Evolutionary conservation across 805 yeast species (phyloP).

Genomic region (Candida sanyiensis): DNA sequence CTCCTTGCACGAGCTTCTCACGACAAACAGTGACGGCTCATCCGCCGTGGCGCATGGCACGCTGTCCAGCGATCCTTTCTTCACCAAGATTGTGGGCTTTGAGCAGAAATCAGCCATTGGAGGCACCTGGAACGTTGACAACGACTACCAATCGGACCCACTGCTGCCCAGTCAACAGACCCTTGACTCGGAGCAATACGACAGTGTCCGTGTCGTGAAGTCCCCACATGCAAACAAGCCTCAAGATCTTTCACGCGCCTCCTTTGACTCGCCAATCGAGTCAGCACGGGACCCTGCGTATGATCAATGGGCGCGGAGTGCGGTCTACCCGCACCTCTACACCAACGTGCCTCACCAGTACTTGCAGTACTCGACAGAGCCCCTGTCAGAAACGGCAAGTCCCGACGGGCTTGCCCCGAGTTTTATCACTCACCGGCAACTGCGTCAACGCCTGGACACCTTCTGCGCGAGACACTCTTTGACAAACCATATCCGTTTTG

Average conservation of each 20-base stretch:
- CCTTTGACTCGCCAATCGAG: conserved; percentile 14
- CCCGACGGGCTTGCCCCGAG: conserved; percentile 28
- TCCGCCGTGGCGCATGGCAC: conserved; percentile 18
- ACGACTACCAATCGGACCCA: conserved; percentile 19
- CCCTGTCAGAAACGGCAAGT: conserved; percentile 19
- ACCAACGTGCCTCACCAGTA: conserved; percentile 33
- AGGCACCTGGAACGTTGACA: conserved; percentile 38
- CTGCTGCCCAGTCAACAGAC: conserved; percentile 26
- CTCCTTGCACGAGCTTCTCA: conserved; percentile 29
- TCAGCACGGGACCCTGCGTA: conserved; percentile 26
- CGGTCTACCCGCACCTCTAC: conserved; percentile 31
- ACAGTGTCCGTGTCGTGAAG: conserved; percentile 29
- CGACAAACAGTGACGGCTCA: conserved; percentile 26
- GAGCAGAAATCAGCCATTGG: conserved; percentile 39
- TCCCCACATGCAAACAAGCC: conserved; percentile 15
- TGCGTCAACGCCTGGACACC: conserved; percentile 24
- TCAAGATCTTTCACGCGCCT: conserved; percentile 16
- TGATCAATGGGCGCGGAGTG: conserved; percentile 33
- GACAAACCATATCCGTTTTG: conserved; percentile 30
- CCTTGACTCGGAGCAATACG: conserved; percentile 30
- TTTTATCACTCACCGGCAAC: conserved; percentile 34
- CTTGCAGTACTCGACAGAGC: conserved; percentile 27
- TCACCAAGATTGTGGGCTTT: conserved; percentile 35
- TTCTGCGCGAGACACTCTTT: conserved; percentile 29
- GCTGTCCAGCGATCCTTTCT: conserved; percentile 18